Conservation (phyloP, 768 basidiomycete genomes). For the Lentinula lateritia region DNA sequence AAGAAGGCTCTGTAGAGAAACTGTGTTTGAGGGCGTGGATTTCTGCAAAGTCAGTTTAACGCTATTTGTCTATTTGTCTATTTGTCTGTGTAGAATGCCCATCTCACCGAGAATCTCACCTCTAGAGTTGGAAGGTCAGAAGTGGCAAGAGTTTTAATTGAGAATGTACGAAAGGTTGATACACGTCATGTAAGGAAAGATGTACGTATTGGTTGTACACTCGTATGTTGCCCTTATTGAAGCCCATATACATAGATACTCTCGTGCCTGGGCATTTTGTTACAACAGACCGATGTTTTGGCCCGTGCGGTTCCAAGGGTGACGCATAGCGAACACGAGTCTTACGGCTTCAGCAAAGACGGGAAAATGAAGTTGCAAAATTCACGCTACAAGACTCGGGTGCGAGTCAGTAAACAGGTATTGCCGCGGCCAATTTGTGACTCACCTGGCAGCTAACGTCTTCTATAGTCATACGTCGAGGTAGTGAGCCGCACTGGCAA, state of each 20-base stretch:
- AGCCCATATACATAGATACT: conserved; percentile 20
- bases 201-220: conserved; percentile 12
- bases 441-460: neutral
- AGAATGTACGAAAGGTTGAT: conserved; percentile 10
- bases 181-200: conserved; percentile 11
- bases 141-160: neutral
- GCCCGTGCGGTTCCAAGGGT: conserved; percentile 27
- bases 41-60: conserved; percentile 18
- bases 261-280: conserved; percentile 20
- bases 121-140: conserved; percentile 19
- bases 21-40: conserved; percentile 35
- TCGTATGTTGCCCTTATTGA: neutral
- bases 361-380: conserved; percentile 28
- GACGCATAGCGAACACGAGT: conserved; percentile 26
- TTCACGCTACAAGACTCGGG: conserved; percentile 34
- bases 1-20: conserved; percentile 13
- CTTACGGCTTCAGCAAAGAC: conserved; percentile 16
- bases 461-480: conserved; percentile 23
- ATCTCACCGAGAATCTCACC: neutral
- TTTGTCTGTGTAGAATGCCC: neutral
- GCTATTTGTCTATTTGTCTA: neutral
- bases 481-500: conserved; percentile 26
- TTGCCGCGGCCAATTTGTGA: neutral
- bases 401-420: conserved; percentile 33
- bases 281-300: conserved; percentile 26